Percentiles rank a stretch among this genome's conserved stretches.
phyloP scores from a whole-genome alignment of 495 filamentous ascomycete genomes.

The Penicillium canariense region DNA sequence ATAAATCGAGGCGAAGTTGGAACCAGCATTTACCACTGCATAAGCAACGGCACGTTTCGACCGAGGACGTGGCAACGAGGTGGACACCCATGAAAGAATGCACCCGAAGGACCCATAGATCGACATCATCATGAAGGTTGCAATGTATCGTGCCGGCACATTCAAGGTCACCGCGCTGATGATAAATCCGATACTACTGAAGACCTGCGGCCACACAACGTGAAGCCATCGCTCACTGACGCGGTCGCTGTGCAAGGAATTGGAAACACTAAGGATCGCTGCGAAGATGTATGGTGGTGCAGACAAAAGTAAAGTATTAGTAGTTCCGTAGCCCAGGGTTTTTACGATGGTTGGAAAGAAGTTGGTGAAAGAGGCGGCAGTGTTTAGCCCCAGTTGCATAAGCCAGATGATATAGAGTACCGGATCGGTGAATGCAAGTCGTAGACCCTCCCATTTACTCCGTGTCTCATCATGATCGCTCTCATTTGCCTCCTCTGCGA shows the following conservation, averaged over 20 bases:
- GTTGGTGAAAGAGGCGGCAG: slow-evolving; percentile 40
- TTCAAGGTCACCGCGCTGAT: slow-evolving; percentile 37
- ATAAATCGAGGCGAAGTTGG: slow-evolving; percentile 40
- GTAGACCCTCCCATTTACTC: slow-evolving; percentile 35
- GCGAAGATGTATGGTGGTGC: slow-evolving; percentile 47
- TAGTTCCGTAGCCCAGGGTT: slow-evolving; percentile 36
- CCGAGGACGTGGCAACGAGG: slow-evolving; percentile 41
- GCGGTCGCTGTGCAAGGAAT: slow-evolving; percentile 35
- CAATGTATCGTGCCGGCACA: slow-evolving; percentile 40
- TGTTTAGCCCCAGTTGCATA: slow-evolving; percentile 38
- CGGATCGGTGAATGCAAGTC: slow-evolving; percentile 40
- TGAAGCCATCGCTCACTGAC: slow-evolving; percentile 41
- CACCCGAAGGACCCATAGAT: slow-evolving; percentile 40
- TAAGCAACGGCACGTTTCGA: slow-evolving; percentile 44
- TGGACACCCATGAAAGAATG: slow-evolving; percentile 44
- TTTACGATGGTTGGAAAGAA: slow-evolving; percentile 45
- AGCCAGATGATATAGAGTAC: slow-evolving; percentile 40
- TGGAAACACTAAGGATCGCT: slow-evolving; percentile 33
- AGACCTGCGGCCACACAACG: slow-evolving; percentile 37
- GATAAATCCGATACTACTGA: slow-evolving; percentile 38
- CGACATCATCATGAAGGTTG: slow-evolving; percentile 46
- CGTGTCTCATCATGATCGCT: slow-evolving; percentile 39
- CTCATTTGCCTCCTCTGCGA: slow-evolving; percentile 57
- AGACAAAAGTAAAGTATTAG: slow-evolving; percentile 39
- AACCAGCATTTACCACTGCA: slow-evolving; percentile 40